These are phyloP conservation scores for Platismatia glauca DNA, from an alignment of 495 filamentous ascomycete genomes.

Conservation along the genomic window DNA sequence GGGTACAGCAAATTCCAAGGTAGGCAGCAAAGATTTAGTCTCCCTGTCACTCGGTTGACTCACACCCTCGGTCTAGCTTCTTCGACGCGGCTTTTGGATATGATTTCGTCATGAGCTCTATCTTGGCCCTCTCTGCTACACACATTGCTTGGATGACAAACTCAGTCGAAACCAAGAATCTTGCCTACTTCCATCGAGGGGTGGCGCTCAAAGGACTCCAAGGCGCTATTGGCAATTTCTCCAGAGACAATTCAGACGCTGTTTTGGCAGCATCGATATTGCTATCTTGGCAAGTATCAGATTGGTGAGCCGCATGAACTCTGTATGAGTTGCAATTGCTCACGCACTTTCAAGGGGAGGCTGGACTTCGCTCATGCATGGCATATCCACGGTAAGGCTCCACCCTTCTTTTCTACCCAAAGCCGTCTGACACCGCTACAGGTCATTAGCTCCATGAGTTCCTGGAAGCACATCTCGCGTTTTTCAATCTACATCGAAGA, in stretches of 20 bases:
- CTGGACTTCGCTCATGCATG: constrained; percentile 88
- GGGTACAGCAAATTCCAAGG: constrained; percentile 88
- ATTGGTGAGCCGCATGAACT: constrained; percentile 61
- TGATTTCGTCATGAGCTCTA: constrained; percentile 84
- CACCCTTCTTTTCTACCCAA: neutral
- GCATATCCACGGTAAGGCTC: constrained; percentile 67
- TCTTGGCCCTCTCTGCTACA: constrained; percentile 82
- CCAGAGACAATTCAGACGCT: constrained; percentile 78
- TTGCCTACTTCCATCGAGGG: constrained; percentile 79
- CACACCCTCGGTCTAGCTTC: constrained; percentile 49
- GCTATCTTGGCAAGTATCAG: constrained; percentile 91
- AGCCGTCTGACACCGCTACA: constrained; percentile 36
- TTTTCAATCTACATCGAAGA: constrained; percentile 77
- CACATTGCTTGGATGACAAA: constrained; percentile 81
- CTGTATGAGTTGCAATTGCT: constrained; percentile 19
- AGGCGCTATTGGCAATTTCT: constrained; percentile 77
- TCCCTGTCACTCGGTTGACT: constrained; percentile 8
- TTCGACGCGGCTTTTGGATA: constrained; percentile 71
- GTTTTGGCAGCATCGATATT: constrained; percentile 87
- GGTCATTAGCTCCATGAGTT: constrained; percentile 85
- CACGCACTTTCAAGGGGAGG: constrained; percentile 52
- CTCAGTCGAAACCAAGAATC: constrained; percentile 70
- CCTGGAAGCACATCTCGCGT: constrained; percentile 83
- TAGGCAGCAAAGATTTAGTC: constrained; percentile 40
- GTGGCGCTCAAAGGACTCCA: constrained; percentile 81